Evolutionary conservation across 2,329 filamentous ascomycete genomes (phyloP), one percentile per base, ranked within the genome.

Genomic region (Chaetomium olivaceum): DNA sequence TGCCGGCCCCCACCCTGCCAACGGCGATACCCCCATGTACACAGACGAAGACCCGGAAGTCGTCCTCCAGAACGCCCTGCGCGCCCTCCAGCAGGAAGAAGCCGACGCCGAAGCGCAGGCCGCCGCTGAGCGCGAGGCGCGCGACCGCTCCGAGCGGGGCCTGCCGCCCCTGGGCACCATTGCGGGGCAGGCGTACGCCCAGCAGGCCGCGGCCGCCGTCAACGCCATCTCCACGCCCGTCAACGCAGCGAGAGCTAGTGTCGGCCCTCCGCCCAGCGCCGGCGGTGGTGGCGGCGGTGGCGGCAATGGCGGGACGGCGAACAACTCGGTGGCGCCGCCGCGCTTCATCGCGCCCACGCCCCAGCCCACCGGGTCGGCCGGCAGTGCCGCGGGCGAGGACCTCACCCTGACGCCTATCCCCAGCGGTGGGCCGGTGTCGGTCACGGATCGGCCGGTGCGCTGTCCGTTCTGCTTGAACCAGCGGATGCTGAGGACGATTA

Each of bases 401-500:
- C 77, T 87, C 39, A 84, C 80, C 4, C 77, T 87, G 50, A 86
- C 84, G 3, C 84, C 85, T 1, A 86, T 86, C 57, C 80, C 83
- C 31, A 81, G 82, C 19, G 81, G 81, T 19, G 79, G 76, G 4
- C 80, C 82, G 8, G 73, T 83, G 31, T 77, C 81, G 4, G 74
- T 76, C 6, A 77, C 78, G 36, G 82, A 87, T 43, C 75, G 80
- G 23, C 83, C 85, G 1, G 73, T 86, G 31, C 79, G 85, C 21
- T 88, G 85, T 68, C 85, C 85, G 0, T 88, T 86, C 69, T 88
- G 85, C 67, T 80, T 88, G 43, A 88, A 87, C 69, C 83, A 86
- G 70, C 80, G 85, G 6, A 86, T 87, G 84, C 78, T 88, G 60
- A 79, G 85, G 21, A 84, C 80, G 1, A 85, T 87, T 55, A 87